Base-by-base conservation (phyloP, 805 yeast species). In the Suhomyces sp. region DNA sequence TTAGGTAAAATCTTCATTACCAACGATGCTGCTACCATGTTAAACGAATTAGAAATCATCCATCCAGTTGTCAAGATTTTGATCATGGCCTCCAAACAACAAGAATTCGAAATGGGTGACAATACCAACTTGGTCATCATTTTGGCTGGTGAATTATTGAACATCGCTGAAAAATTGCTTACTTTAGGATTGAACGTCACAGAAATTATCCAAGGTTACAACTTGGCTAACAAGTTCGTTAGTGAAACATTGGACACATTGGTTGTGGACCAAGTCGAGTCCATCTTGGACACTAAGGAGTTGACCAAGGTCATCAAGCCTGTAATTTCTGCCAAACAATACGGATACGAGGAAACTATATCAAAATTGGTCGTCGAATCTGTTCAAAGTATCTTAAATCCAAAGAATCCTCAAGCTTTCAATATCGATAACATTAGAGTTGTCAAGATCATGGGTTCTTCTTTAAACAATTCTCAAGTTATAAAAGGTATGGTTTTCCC, bases 401-500 rank as follows among this genome's bases (percentile, higher is more conserved):
- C 78, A 37, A 74, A 74, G 50, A 74, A 74, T 46, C 81, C 86
- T 19, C 60, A 60, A 34, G 51, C 65, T 1, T 93, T 93, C 74
- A 93, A 90, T 58, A 93, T 91, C 37, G 98, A 93, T 59, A 83
- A 90, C 40, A 77, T 93, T 43, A 80, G 98, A 58, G 96, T 93
- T 12, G 98, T 93, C 34, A 93, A 93, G 66, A 84, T 93, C 49
- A 87, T 93, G 96, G 98, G 98, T 42, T 74, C 95, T 12, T 73
- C 90, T 34, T 70, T 93, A 48, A 64, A 69, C 23, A 72, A 74
- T 50, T 83, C 95, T 9, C 74, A 74, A 51, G 98, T 93, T 35
- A 71, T 93, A 45, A 87, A 85, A 64, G 98, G 98, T 49, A 93
- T 93, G 98, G 96, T 93, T 24, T 91, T 93, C 74, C 95, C 95